phyloP scores from a whole-genome alignment of 805 yeast genomes.

The Saturnispora zaruensis region DNA sequence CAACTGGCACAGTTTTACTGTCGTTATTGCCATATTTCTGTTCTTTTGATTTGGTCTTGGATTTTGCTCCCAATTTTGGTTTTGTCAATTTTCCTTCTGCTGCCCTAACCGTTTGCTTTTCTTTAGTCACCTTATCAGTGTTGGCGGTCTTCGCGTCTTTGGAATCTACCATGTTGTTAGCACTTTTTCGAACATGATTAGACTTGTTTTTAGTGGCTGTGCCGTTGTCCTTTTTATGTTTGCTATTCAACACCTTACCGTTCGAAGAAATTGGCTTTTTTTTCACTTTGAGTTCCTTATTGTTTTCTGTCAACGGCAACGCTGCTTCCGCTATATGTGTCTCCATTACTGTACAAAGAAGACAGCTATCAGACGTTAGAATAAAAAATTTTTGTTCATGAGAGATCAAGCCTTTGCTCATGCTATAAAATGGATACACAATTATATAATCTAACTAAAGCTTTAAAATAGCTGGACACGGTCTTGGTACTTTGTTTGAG shows the following conservation, averaged over 20 bases:
- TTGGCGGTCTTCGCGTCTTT: background rate
- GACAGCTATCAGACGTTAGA: background rate
- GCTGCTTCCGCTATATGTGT: background rate
- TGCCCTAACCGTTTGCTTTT: background rate
- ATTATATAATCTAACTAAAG: background rate
- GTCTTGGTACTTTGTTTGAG: conserved; percentile 16
- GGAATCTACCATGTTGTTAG: background rate
- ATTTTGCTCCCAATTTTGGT: background rate
- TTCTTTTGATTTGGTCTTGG: background rate
- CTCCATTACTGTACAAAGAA: background rate
- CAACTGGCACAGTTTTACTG: background rate
- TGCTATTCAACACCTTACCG: background rate
- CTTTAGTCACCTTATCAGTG: background rate
- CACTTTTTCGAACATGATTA: background rate
- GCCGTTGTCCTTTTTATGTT: background rate
- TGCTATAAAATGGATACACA: background rate
- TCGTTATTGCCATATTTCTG: background rate
- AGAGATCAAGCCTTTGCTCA: background rate
- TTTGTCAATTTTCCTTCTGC: background rate
- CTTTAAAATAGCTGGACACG: conserved; percentile 1
- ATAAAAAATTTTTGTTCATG: background rate
- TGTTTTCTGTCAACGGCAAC: background rate
- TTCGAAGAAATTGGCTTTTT: background rate
- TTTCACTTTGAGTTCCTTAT: background rate
- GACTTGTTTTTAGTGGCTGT: background rate